Conservation (phyloP, 768 basidiomycete species). For the Tephrocybe sp. region DNA sequence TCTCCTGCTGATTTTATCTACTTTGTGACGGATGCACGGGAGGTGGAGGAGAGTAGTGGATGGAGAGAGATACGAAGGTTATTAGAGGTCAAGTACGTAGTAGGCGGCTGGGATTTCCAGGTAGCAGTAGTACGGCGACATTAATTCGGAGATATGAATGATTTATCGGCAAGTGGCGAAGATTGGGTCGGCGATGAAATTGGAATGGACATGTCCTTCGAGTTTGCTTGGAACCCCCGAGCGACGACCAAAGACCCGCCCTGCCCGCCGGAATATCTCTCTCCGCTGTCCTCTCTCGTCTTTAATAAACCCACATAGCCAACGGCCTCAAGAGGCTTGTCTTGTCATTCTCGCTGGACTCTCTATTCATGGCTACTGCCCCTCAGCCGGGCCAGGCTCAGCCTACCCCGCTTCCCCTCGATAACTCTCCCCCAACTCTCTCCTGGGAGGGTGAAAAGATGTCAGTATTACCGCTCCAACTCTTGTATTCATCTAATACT, state of each 20-base stretch:
- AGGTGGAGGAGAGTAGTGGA: constrained; percentile 54
- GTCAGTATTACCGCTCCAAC: constrained; percentile 44
- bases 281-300: constrained; percentile 17
- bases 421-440: constrained; percentile 27
- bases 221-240: constrained; percentile 17
- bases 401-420: constrained; percentile 23
- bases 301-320: constrained; percentile 14
- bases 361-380: constrained; percentile 27
- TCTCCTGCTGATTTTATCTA: constrained; percentile 92
- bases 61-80: constrained; percentile 89
- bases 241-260: constrained; percentile 18
- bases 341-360: constrained; percentile 9
- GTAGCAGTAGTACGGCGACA: constrained; percentile 81
- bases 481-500: constrained; percentile 2
- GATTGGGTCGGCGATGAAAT: constrained; percentile 34
- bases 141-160: constrained; percentile 24
- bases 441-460: constrained; percentile 89
- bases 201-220: constrained; percentile 25
- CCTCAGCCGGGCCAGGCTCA: constrained; percentile 24
- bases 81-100: constrained; percentile 77
- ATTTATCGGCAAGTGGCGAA: constrained; percentile 24
- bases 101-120: constrained; percentile 88
- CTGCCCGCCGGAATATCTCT: constrained; percentile 18
- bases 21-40: constrained; percentile 59
- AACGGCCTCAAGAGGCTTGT: constrained; percentile 8